Base-by-base conservation (phyloP, 176 grass and related monocot genomes). In the Hyparrhenia diplandra region DNA sequence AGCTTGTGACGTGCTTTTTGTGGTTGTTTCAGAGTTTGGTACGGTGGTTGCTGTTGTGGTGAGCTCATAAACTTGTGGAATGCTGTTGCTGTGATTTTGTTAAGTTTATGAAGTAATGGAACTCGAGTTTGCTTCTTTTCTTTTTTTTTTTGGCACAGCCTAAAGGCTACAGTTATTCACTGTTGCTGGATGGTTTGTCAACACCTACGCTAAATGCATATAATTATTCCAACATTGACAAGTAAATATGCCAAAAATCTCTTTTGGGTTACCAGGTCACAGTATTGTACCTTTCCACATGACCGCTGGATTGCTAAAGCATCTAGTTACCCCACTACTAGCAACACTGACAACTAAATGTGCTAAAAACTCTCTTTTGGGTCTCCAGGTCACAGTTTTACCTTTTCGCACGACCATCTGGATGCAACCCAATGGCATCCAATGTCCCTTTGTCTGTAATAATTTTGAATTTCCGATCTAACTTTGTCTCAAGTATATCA, bases 361-460 rank as follows among this genome's bases (percentile, higher is more conserved):
- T 11, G 69, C 16, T 46, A 27, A 43, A 51, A 73, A 79, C 16
- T 84, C 16, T 55, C 27, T 81, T 62, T 70, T 10, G 12, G 6
- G 20, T 66, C 14, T 36, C 62, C 62, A 64, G 25, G 27, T 55
- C 14, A 40, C 65, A 59, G 73, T 40, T 36, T 46, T 87, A 98
- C 96, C 96, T 95, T 89, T 88, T 98, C 63, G 88, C 46, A 57
- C 23, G 64, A 21, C 96, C 96, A 62, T 99, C 92, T 31, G 96
- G 92, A 91, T 99, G 96, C 75, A 95, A 85, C 34, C 96, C 92
- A 35, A 98, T 98, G 60, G 90, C 96, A 79, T 98, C 96, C 76
- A 98, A 83, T 54, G 96, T 93, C 36, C 96, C 96, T 93, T 98
- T 98, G 69, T 98, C 96, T 41, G 84, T 89, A 67, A 95, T 84